A percentile compares a stretch with the other conserved stretches of the same genome.
These are phyloP conservation scores for Leccinum proliferum DNA, from an alignment of 1,284 basidiomycete genomes.

Conservation along the genomic window DNA sequence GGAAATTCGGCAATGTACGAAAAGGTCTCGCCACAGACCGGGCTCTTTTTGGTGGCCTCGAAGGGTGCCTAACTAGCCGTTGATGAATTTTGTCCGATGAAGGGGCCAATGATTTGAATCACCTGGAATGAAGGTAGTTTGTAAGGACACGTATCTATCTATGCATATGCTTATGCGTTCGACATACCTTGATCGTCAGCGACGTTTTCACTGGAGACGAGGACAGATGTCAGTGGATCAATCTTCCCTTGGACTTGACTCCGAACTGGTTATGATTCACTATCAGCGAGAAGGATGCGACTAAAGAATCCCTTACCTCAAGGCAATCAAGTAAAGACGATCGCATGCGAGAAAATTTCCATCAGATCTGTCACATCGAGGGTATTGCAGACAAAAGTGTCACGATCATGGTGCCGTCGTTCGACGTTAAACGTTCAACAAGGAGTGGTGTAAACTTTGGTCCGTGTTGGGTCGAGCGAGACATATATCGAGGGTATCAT, in stretches of 20 bases:
- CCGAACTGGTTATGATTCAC: no score
- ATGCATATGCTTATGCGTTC: conserved; percentile 5
- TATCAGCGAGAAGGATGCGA: conserved; percentile 16
- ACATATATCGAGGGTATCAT: no score
- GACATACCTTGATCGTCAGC: conserved; percentile 58
- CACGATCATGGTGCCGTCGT: no score
- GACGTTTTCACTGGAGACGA: conserved; percentile 59
- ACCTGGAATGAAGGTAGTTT: conserved; percentile 42
- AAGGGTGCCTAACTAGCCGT: conserved; percentile 96
- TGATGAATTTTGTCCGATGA: conserved; percentile 91
- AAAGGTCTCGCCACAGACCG: conserved; percentile 90
- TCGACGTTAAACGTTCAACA: no score
- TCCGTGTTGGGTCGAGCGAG: no score
- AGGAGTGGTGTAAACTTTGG: no score
- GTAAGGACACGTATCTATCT: conserved; percentile 3
- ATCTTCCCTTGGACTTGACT: no score
- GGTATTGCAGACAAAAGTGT: no score
- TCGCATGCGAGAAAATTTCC: no score
- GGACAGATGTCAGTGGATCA: conserved; percentile 26
- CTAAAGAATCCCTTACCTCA: no score
- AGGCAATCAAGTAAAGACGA: no score
- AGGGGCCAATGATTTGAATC: conserved; percentile 83
- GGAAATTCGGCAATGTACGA: conserved; percentile 88
- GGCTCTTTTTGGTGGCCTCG: conserved; percentile 95
- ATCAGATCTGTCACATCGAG: no score